These are phyloP conservation scores for Botrytis pseudocinerea DNA, from an alignment of 2,329 filamentous ascomycete species.

Conservation along the genomic window DNA sequence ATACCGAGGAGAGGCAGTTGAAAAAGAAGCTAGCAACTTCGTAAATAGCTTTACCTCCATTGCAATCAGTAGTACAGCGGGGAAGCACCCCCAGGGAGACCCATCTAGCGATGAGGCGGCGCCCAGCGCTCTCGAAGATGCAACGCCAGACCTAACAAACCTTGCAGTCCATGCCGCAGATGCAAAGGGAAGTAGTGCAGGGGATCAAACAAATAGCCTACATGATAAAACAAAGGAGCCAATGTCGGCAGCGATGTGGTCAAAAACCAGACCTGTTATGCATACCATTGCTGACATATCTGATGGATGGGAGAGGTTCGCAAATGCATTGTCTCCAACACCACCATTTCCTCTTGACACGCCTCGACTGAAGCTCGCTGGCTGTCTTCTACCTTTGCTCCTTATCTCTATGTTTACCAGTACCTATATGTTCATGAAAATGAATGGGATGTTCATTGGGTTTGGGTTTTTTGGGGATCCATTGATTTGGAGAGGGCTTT, in stretches of 20 bases:
- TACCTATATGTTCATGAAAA: slow-evolving; percentile 64
- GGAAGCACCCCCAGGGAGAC: slow-evolving; percentile 71
- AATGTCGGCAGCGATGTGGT: slow-evolving; percentile 75
- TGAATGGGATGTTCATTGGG: slow-evolving; percentile 65
- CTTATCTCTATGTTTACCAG: slow-evolving; percentile 54
- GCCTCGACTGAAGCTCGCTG: slow-evolving; percentile 56
- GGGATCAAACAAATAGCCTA: slow-evolving; percentile 49
- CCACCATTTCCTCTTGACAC: slow-evolving; percentile 58
- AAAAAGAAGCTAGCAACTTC: slow-evolving; percentile 80
- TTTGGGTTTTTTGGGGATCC: slow-evolving; percentile 81
- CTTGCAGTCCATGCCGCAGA: slow-evolving; percentile 55
- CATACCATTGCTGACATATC: slow-evolving; percentile 58
- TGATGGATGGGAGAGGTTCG: slow-evolving; percentile 64
- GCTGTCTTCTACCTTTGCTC: slow-evolving; percentile 53
- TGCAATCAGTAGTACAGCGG: slow-evolving; percentile 71
- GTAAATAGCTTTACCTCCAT: slow-evolving; percentile 72
- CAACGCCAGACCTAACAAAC: slow-evolving; percentile 61
- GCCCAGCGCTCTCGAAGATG: slow-evolving; percentile 45
- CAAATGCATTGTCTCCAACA: slow-evolving; percentile 63
- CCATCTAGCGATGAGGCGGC: slow-evolving; percentile 41
- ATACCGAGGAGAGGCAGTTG: slow-evolving; percentile 78
- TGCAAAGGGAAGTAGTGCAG: slow-evolving; percentile 52
- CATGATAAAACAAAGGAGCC: slow-evolving; percentile 79
- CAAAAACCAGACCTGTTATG: slow-evolving; percentile 73
- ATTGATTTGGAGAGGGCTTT: slow-evolving; percentile 60